Percentiles rank a stretch among this genome's conserved stretches.
Evolutionary conservation across 1,139 yeast species (phyloP).

Genomic region (Saccharomycopsis hybrid): DNA sequence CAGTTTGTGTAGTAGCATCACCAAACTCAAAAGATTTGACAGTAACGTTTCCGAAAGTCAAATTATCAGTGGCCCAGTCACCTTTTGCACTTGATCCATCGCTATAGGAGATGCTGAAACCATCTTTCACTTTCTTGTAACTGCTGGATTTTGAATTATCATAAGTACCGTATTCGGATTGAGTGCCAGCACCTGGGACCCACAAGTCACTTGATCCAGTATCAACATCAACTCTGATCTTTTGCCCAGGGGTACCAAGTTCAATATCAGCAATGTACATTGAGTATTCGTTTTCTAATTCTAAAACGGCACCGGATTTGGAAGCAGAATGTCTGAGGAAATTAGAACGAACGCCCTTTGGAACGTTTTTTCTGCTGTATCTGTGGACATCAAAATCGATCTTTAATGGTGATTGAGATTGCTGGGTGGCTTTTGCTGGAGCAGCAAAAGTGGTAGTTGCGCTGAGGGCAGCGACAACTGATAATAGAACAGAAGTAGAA

Average conservation of each 20-base stretch:
- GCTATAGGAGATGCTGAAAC: slow-evolving; percentile 22
- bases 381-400: slow-evolving; percentile 15
- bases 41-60: background rate
- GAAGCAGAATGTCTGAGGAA: slow-evolving; percentile 11
- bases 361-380: slow-evolving; percentile 1
- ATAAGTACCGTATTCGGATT: background rate
- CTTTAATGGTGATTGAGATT: slow-evolving; percentile 5
- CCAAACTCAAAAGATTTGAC: slow-evolving; percentile 9
- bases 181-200: slow-evolving; percentile 34
- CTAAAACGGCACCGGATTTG: slow-evolving; percentile 6
- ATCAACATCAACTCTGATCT: slow-evolving; percentile 49
- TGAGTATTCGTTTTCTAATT: slow-evolving; percentile 10
- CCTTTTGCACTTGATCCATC: slow-evolving; percentile 24
- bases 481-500: slow-evolving; percentile 1
- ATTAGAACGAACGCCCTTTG: slow-evolving; percentile 1
- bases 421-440: background rate
- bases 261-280: slow-evolving; percentile 12
- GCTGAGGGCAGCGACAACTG: slow-evolving; percentile 11
- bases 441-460: slow-evolving; percentile 5
- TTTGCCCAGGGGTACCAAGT: slow-evolving; percentile 28
- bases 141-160: slow-evolving; percentile 35
- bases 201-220: slow-evolving; percentile 68
- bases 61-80: slow-evolving; percentile 25
- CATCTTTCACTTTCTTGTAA: slow-evolving; percentile 25
- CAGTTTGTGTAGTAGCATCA: background rate